phyloP scores from a whole-genome alignment of 768 basidiomycete genomes.

The Steccherinum ochraceum region DNA sequence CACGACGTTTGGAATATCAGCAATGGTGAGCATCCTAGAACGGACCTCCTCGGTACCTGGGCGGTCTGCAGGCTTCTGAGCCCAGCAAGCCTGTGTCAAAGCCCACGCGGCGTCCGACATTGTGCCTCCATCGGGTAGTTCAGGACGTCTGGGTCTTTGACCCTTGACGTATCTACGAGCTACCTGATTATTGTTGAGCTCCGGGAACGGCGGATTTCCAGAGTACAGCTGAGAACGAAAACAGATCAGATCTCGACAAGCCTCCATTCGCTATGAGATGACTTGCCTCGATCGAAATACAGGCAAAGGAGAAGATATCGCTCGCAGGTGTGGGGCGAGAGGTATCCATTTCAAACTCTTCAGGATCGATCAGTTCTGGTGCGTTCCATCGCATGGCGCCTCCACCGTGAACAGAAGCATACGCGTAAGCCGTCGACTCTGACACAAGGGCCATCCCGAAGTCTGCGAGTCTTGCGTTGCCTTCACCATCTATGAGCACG shows the following conservation, averaged over 20 bases:
- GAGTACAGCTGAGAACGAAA: background rate
- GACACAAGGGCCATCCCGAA: constrained; percentile 8
- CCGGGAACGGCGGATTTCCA: background rate
- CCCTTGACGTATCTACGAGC: background rate
- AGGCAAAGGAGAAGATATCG: background rate
- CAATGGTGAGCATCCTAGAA: no score
- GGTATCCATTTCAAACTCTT: background rate
- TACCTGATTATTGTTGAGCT: background rate
- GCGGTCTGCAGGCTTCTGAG: background rate
- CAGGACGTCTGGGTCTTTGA: background rate
- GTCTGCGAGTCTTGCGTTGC: constrained; percentile 7
- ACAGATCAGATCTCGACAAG: background rate
- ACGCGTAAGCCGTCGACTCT: background rate
- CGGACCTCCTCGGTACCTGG: no score
- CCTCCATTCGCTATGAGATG: background rate
- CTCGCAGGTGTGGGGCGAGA: background rate
- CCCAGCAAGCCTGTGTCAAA: background rate
- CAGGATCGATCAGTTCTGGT: constrained; percentile 6
- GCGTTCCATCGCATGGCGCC: background rate
- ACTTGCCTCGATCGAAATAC: background rate
- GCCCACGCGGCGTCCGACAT: background rate
- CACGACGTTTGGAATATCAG: no score
- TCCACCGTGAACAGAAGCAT: background rate
- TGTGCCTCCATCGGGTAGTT: background rate
- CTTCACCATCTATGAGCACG: constrained; percentile 8